These are phyloP conservation scores for Gymnopus androsaceus DNA, from an alignment of 1,284 basidiomycete genomes.

Conservation along the genomic window DNA sequence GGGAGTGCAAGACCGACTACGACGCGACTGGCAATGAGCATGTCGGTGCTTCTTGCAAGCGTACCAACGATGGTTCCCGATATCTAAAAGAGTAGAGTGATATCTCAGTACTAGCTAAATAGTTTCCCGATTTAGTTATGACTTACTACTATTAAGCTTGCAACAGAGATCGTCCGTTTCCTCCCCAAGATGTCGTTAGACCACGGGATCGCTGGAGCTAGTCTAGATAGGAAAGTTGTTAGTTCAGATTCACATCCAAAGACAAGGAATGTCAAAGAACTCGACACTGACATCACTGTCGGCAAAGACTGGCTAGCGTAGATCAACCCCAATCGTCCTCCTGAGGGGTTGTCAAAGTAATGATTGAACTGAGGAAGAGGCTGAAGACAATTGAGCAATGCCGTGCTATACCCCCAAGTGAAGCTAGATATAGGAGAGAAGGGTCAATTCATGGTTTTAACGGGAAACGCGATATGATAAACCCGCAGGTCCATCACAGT, in stretches of 20 bases:
- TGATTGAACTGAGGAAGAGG: conserved; percentile 14
- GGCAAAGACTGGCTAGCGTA: conserved; percentile 14
- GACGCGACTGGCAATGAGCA: conserved; percentile 17
- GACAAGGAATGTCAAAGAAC: not conserved
- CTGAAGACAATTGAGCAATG: conserved; percentile 13
- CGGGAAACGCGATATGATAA: too few relatives aligned
- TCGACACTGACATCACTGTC: conserved; percentile 13
- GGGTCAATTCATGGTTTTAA: not conserved
- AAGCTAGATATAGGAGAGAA: conserved; percentile 1
- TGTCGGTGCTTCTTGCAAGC: conserved; percentile 10
- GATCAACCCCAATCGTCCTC: conserved; percentile 11
- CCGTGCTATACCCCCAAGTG: conserved; percentile 12
- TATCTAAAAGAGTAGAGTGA: conserved; percentile 3
- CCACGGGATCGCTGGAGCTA: conserved; percentile 14
- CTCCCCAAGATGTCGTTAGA: conserved; percentile 14
- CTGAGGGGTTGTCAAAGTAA: conserved; percentile 15
- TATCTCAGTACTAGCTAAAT: not conserved
- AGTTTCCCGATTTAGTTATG: not conserved
- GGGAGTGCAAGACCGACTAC: conserved; percentile 11
- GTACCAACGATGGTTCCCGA: conserved; percentile 13
- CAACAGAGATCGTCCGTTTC: conserved; percentile 10
- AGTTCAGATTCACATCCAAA: not conserved
- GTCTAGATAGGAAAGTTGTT: not conserved
- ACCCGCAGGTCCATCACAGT: too few relatives aligned
- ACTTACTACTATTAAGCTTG: conserved; percentile 13